Percentiles rank a stretch among this genome's conserved stretches.
Conservation (phyloP, 176 grass and related monocot genomes). For the Oryza punctata region DNA sequence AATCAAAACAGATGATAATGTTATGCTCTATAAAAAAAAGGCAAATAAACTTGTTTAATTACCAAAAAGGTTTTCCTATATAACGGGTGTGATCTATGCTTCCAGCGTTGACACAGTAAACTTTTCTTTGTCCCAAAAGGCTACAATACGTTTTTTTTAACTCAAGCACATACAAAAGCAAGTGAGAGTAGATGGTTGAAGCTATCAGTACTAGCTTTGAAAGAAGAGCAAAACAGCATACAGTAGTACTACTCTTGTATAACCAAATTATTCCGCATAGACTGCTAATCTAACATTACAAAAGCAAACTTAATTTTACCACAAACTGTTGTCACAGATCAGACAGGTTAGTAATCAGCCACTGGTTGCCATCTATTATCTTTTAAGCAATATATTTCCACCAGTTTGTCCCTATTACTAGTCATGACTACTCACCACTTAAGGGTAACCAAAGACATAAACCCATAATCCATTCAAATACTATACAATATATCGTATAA, state of each 20-base stretch:
- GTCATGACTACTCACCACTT: not conserved
- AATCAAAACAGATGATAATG: not conserved
- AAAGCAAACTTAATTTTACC: not conserved
- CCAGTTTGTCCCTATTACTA: not conserved
- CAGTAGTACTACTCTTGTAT: not conserved
- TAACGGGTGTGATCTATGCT: not conserved
- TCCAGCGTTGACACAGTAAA: not conserved
- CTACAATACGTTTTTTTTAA: not conserved
- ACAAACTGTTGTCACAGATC: not conserved
- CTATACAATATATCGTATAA: not conserved
- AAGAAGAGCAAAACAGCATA: not conserved
- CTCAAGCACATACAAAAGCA: slow-evolving; percentile 8
- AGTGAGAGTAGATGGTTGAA: not conserved
- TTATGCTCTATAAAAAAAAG: not conserved
- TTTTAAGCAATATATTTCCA: not conserved
- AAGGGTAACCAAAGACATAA: not conserved
- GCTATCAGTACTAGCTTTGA: not conserved
- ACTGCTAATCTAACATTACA: not conserved
- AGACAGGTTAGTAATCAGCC: not conserved
- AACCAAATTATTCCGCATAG: not conserved
- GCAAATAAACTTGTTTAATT: not conserved
- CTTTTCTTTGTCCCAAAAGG: not conserved
- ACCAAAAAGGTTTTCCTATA: not conserved
- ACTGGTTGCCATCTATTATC: not conserved
- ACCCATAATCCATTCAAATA: not conserved